Base-by-base conservation (phyloP, 2,329 filamentous ascomycete genomes). In the Golovinomyces cichoracearum region DNA sequence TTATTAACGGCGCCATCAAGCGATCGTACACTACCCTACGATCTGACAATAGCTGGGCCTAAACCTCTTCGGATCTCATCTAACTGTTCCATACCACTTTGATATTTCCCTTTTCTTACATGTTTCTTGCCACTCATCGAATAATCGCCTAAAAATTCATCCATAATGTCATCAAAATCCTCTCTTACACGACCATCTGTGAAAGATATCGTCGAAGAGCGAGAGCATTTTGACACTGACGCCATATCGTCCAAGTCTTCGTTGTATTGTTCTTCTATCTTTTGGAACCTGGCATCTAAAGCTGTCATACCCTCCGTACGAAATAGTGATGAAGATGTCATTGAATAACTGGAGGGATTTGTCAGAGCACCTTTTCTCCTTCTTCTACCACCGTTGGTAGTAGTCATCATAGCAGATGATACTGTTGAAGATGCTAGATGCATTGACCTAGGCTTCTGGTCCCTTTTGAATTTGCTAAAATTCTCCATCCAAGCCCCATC, bases 311-410 rank as follows among this genome's bases (percentile, higher is more conserved):
- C 83, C 58, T 94, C 88, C 1, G 86, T 98, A 49, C 90, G 76
- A 47, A 83, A 78, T 17, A 93, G 69, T 0, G 84, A 80, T 0
- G 85, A 92, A 0, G 83, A 92, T 0, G 82, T 85, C 86, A 93
- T 93, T 48, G 82, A 90, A 64, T 90, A 93, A 50, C 74, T 77
- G 0, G 85, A 90, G 0, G 82, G 80, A 54, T 81, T 83, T 3
- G 88, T 95, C 62, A 92, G 66, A 2, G 90, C 88, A 42, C 86
- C 88, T 68, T 93, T 95, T 60, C 88, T 77, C 73, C 93, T 94
- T 77, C 95, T 95, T 52, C 72, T 73, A 12, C 84, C 84, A 31
- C 82, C 83, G 52, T 78, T 80, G 1, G 82, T 79, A 2, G 80
- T 85, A 0, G 80, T 77, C 1, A 80, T 85, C 66, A 80, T 73